Evolutionary conservation across 768 basidiomycete species (phyloP).

Genomic region (Chalciporus pseudorubinellus): DNA sequence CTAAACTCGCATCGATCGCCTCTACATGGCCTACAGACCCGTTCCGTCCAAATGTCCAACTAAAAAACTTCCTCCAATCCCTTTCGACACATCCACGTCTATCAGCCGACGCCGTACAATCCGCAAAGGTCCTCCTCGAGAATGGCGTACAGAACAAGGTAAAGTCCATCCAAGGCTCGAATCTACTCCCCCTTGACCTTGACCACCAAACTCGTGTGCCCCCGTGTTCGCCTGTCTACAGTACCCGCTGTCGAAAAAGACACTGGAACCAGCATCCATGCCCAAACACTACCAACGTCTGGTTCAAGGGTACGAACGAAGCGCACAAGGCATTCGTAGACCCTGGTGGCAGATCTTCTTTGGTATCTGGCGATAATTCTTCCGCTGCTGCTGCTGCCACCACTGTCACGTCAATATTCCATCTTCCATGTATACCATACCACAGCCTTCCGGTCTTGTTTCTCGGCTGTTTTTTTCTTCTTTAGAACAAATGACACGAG

Average conservation of each 20-base stretch:
- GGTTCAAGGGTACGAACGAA: slow-evolving; percentile 71
- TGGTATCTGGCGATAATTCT: slow-evolving; percentile 52
- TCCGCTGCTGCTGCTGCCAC: no score
- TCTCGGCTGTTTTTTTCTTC: not conserved
- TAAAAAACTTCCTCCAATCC: slow-evolving; percentile 60
- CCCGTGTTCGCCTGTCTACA: slow-evolving; percentile 25
- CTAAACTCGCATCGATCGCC: slow-evolving; percentile 55
- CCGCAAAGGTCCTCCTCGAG: slow-evolving; percentile 53
- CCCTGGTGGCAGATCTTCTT: slow-evolving; percentile 88
- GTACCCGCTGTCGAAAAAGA: slow-evolving; percentile 67
- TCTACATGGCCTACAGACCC: slow-evolving; percentile 68
- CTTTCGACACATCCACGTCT: slow-evolving; percentile 69
- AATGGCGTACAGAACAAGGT: slow-evolving; percentile 62
- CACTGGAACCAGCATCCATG: slow-evolving; percentile 64
- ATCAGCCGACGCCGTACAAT: slow-evolving; percentile 56
- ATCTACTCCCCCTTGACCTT: slow-evolving; percentile 6
- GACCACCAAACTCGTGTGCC: no score
- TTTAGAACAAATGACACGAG: not conserved
- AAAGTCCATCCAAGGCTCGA: slow-evolving; percentile 1
- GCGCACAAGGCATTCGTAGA: slow-evolving; percentile 68
- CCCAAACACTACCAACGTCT: slow-evolving; percentile 74
- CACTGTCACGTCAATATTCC: no score
- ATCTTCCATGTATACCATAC: not conserved
- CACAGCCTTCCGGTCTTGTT: not conserved
- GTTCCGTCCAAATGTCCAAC: slow-evolving; percentile 74